These are phyloP conservation scores for Ascochyta pisi DNA, from an alignment of 2,329 filamentous ascomycete genomes.

Conservation along the genomic window DNA sequence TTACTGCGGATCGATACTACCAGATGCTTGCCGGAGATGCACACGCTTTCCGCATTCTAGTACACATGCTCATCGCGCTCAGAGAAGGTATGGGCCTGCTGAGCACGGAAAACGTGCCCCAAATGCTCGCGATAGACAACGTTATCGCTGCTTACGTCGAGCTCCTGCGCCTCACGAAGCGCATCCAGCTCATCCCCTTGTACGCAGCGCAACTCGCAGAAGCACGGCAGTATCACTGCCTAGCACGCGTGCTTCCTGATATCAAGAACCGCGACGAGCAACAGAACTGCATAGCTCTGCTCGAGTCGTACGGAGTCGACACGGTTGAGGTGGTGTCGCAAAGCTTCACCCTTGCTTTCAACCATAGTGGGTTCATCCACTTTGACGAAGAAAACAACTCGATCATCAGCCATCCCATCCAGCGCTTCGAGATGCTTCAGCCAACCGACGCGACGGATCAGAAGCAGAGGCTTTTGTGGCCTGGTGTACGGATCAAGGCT, in stretches of 20 bases:
- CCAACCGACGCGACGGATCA: conserved; percentile 48
- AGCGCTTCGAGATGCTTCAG: conserved; percentile 58
- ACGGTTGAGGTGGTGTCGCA: conserved; percentile 74
- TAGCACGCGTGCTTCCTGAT: conserved; percentile 79
- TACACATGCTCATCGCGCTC: conserved; percentile 69
- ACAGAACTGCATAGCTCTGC: conserved; percentile 72
- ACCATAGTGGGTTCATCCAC: conserved; percentile 36
- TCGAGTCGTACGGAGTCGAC: conserved; percentile 77
- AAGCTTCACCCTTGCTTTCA: conserved; percentile 60
- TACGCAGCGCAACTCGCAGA: conserved; percentile 82
- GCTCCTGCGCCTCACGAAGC: conserved; percentile 73
- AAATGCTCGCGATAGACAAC: conserved; percentile 66
- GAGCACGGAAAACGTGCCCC: conserved; percentile 23
- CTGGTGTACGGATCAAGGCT: conserved; percentile 69
- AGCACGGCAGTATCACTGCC: conserved; percentile 69
- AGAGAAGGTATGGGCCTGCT: conserved; percentile 53
- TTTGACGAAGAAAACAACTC: conserved; percentile 24
- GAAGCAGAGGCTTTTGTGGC: conserved; percentile 52
- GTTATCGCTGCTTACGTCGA: conserved; percentile 83
- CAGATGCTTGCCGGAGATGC: conserved; percentile 49
- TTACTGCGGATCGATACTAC: conserved; percentile 35
- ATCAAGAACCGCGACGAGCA: conserved; percentile 72
- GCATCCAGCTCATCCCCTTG: conserved; percentile 81
- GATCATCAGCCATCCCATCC: conserved; percentile 37
- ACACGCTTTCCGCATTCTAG: conserved; percentile 54